Percentiles rank a stretch among this genome's conserved stretches.
These are phyloP conservation scores for Dipteronia dyeriana DNA, from an alignment of 345 rosid genomes.

Conservation along the genomic window DNA sequence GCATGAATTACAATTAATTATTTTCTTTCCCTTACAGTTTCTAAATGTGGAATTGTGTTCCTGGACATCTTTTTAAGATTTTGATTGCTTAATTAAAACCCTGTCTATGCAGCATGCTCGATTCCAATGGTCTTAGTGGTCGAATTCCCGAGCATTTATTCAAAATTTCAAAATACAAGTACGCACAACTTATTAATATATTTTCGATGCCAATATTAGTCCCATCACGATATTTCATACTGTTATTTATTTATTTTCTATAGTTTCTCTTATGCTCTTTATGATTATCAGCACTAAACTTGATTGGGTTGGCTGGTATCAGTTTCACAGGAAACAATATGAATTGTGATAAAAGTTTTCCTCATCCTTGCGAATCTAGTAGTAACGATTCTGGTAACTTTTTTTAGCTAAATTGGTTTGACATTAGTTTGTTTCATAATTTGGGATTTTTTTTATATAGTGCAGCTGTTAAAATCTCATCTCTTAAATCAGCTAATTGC, in stretches of 20 bases:
- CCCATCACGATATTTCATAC: not conserved
- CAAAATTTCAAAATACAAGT: constrained; percentile 73
- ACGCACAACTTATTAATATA: constrained; percentile 26
- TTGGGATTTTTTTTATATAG: constrained; percentile 8
- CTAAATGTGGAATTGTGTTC: constrained; percentile 4
- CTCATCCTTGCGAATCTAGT: constrained; percentile 55
- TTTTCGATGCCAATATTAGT: constrained; percentile 8
- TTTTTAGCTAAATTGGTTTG: constrained; percentile 13
- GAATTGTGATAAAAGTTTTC: constrained; percentile 54
- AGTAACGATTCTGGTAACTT: constrained; percentile 56
- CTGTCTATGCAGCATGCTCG: constrained; percentile 66
- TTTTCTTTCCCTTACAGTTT: constrained; percentile 9
- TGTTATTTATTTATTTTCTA: constrained; percentile 1
- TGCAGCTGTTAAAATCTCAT: not conserved
- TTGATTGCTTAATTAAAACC: constrained; percentile 15
- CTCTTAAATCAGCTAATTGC: constrained; percentile 12
- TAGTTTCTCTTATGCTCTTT: not conserved
- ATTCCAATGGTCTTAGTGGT: constrained; percentile 74
- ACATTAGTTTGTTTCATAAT: not conserved
- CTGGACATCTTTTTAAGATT: constrained; percentile 11
- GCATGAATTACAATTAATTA: constrained; percentile 9
- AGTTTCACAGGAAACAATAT: constrained; percentile 79
- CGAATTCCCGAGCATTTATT: constrained; percentile 73
- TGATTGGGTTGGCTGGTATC: constrained; percentile 30
- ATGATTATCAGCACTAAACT: constrained; percentile 1